Evolutionary conservation across 805 yeast genomes (phyloP).

Genomic region (Candida ovalis): DNA sequence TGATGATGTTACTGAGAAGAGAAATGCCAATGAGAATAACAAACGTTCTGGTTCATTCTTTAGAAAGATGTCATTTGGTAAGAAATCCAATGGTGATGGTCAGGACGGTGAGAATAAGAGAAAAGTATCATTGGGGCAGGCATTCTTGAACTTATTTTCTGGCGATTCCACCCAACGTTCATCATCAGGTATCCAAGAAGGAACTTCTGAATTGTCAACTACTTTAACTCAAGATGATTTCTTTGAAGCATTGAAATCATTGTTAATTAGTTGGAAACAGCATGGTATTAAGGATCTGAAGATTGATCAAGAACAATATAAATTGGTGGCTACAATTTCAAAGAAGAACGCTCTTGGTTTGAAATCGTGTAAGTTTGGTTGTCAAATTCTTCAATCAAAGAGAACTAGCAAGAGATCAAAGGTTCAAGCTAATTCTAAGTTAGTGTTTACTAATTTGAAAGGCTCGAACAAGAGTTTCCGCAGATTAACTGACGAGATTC

Average conservation of each 20-base stretch:
- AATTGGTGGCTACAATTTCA: slow-evolving; percentile 59
- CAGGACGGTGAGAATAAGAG: slow-evolving; percentile 9
- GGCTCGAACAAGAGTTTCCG: slow-evolving; percentile 64
- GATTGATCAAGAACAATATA: slow-evolving; percentile 38
- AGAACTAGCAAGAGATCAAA: slow-evolving; percentile 32
- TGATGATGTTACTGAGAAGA: slow-evolving; percentile 12
- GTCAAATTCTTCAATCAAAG: slow-evolving; percentile 44
- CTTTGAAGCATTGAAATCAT: slow-evolving; percentile 59
- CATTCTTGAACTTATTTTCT: slow-evolving; percentile 40
- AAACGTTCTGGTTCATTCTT: slow-evolving; percentile 32
- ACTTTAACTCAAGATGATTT: slow-evolving; percentile 47
- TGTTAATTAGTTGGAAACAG: slow-evolving; percentile 63
- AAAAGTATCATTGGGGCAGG: slow-evolving; percentile 25
- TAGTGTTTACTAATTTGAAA: slow-evolving; percentile 56
- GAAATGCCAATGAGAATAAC: slow-evolving; percentile 13
- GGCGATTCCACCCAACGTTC: slow-evolving; percentile 14
- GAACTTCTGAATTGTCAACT: slow-evolving; percentile 33
- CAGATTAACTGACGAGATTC: slow-evolving; percentile 58
- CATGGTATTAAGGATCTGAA: slow-evolving; percentile 62
- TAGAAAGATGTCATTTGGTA: slow-evolving; percentile 50
- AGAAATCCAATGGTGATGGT: slow-evolving; percentile 28
- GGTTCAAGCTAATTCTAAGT: slow-evolving; percentile 36
- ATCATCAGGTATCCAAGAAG: slow-evolving; percentile 6
- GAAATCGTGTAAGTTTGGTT: slow-evolving; percentile 60
- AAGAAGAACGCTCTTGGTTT: slow-evolving; percentile 58